Evolutionary conservation across 495 filamentous ascomycete species (phyloP).

Genomic region (Bacidia gigantensis): DNA sequence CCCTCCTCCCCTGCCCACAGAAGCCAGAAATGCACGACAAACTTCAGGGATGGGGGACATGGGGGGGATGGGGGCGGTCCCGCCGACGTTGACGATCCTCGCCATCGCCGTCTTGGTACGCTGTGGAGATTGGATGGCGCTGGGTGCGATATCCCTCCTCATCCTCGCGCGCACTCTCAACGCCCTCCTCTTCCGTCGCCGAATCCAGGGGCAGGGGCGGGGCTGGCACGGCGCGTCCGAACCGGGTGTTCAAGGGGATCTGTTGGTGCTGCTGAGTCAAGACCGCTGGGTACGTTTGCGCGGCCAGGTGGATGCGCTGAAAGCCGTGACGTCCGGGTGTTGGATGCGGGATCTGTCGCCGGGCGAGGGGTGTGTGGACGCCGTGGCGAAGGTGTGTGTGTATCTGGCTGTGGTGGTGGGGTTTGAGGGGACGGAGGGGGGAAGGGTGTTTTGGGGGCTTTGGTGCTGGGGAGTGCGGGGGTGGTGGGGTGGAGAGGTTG

Average conservation of each 20-base stretch:
- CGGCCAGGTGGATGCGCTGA: constrained; percentile 40
- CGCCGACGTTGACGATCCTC: constrained; percentile 24
- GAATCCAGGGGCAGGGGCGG: constrained; percentile 18
- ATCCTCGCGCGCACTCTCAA: constrained; percentile 40
- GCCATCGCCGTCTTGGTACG: constrained; percentile 19
- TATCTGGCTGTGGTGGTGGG: constrained; percentile 38
- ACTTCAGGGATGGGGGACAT: too few species aligned
- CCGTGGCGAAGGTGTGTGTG: constrained; percentile 38
- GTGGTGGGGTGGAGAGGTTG: too few species aligned
- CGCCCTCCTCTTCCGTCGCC: constrained; percentile 38
- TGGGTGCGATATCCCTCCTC: constrained; percentile 30
- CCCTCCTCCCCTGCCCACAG: background rate
- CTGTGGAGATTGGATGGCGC: constrained; percentile 37
- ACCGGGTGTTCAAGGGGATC: constrained; percentile 24
- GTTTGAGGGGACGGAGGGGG: constrained; percentile 34
- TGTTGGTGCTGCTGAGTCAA: constrained; percentile 28
- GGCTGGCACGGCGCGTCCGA: constrained; percentile 29
- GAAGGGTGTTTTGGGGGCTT: constrained; percentile 35
- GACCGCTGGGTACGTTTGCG: constrained; percentile 36
- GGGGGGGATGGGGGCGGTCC: background rate
- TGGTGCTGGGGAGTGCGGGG: constrained; percentile 25
- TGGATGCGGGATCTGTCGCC: constrained; percentile 41
- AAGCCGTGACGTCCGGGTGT: constrained; percentile 39
- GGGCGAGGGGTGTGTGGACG: constrained; percentile 34
- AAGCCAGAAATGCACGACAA: background rate